These are phyloP conservation scores for Berberis vulgaris DNA, from an alignment of 164 flowering plant genomes.

Conservation along the genomic window DNA sequence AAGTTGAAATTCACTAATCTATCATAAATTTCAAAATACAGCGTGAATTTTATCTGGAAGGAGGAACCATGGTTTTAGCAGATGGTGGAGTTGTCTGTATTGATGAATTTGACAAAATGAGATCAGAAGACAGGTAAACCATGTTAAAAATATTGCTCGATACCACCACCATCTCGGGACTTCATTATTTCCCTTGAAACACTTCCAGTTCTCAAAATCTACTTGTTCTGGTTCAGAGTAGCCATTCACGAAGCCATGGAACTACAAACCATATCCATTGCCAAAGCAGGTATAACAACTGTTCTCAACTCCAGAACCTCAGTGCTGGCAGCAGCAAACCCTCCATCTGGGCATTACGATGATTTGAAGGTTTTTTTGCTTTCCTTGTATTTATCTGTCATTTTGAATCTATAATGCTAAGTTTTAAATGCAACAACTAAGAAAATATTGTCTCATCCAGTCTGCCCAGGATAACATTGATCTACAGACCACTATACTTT, in stretches of 20 bases:
- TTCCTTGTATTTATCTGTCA: not conserved
- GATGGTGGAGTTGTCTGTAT: conserved; percentile 99
- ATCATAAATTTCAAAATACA: conserved; percentile 14
- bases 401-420: not conserved
- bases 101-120: conserved; percentile 99
- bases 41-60: conserved; percentile 99
- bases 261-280: conserved; percentile 98
- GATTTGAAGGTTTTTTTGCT: conserved; percentile 69
- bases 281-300: conserved; percentile 99
- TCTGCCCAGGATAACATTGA: conserved; percentile 97
- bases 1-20: not conserved
- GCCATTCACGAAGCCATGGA: conserved; percentile 99
- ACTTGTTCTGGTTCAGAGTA: conserved; percentile 42
- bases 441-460: conserved; percentile 34
- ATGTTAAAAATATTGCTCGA: not conserved
- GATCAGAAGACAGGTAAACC: conserved; percentile 86
- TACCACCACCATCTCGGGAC: not conserved
- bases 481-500: conserved; percentile 96
- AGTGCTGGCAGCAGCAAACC: conserved; percentile 99
- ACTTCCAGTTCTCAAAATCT: not conserved
- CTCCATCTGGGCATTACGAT: conserved; percentile 99
- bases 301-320: conserved; percentile 98
- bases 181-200: not conserved
- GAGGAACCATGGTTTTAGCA: conserved; percentile 99
- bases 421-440: conserved; percentile 5